Percentiles rank a stretch among this genome's conserved stretches.
Conservation (phyloP, 1,139 yeast genomes). For the Saccharomyces hybrid region DNA sequence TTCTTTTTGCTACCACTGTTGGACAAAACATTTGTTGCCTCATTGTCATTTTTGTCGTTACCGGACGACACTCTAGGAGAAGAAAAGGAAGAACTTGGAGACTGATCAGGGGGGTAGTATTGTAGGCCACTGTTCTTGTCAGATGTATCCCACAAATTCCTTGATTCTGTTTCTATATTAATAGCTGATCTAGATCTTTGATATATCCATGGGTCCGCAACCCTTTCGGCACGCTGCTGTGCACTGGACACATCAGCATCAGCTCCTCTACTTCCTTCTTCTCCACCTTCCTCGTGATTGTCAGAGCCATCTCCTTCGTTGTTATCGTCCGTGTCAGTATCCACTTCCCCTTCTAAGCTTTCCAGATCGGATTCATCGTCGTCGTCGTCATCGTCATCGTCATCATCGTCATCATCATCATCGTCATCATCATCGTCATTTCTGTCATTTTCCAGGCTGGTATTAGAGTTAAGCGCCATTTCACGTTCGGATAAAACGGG, state of each 20-base stretch:
- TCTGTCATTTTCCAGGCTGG: constrained; percentile 5
- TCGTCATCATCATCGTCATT: constrained; percentile 9
- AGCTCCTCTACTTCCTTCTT: constrained; percentile 2
- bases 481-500: constrained; percentile 7
- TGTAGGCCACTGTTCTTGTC: not conserved
- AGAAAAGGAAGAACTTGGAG: not conserved
- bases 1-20: constrained; percentile 7
- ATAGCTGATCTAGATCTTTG: not conserved
- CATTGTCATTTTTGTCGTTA: not conserved
- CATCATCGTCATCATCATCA: constrained; percentile 8
- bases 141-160: not conserved
- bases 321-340: constrained; percentile 10
- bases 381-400: constrained; percentile 13
- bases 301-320: constrained; percentile 15
- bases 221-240: not conserved
- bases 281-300: constrained; percentile 15
- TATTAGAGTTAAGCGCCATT: constrained; percentile 7
- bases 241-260: constrained; percentile 9
- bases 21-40: not conserved
- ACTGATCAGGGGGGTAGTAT: not conserved
- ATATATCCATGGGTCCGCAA: not conserved
- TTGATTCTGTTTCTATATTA: not conserved
- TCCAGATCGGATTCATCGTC: constrained; percentile 5
- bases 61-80: not conserved
- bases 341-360: constrained; percentile 9